Evolutionary conservation across 139 green algal species (phyloP).

Genomic region (Bryopsis sp.): DNA sequence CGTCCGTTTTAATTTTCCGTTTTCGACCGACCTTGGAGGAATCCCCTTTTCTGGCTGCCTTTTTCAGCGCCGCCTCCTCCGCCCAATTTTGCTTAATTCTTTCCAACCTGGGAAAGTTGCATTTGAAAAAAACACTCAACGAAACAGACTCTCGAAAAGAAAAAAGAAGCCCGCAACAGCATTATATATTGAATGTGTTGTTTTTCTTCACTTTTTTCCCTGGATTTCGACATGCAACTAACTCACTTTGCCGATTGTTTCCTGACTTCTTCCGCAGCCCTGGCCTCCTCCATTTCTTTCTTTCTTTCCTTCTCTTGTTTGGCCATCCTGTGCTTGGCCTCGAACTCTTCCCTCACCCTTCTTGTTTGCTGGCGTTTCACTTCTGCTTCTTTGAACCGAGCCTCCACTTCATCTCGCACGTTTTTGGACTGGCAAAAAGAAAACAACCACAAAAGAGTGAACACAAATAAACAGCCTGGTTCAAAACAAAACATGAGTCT

Average conservation of each 20-base stretch:
- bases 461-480: too few relatives aligned
- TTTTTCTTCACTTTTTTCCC: background rate
- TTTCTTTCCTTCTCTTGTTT: too few relatives aligned
- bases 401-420: too few relatives aligned
- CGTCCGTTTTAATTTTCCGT: background rate
- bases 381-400: too few relatives aligned
- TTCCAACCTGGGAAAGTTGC: background rate
- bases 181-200: background rate
- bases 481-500: too few relatives aligned
- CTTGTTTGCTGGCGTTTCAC: too few relatives aligned
- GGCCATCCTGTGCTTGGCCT: too few relatives aligned
- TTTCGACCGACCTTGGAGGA: background rate
- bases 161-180: background rate
- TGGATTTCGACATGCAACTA: background rate
- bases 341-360: too few relatives aligned
- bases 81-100: background rate
- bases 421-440: too few relatives aligned
- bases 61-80: background rate
- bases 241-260: background rate
- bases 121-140: constrained; percentile 4
- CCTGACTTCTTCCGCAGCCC: background rate
- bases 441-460: too few relatives aligned
- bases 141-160: background rate
- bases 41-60: background rate
- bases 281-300: background rate